A percentile compares a stretch with the other conserved stretches of the same genome.
phyloP scores from a whole-genome alignment of 225 moss, liverwort and hornwort genomes.

The Asterella californica region DNA sequence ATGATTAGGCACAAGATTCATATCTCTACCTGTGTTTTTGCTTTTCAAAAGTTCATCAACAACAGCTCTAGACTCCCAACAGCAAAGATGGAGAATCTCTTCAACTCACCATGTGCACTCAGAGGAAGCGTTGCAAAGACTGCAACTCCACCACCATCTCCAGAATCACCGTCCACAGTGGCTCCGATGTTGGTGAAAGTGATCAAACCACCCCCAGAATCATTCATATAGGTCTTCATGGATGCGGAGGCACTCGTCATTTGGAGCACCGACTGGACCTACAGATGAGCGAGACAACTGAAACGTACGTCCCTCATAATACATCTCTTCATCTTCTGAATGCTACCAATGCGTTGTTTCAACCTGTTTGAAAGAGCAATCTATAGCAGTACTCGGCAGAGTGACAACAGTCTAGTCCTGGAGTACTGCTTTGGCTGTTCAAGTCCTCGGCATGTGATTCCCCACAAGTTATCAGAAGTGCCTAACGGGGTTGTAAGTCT shows the following conservation, averaged over 20 bases:
- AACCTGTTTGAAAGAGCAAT: neutral
- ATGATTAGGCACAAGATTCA: no score
- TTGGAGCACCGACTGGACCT: slow-evolving; percentile 56
- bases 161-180: slow-evolving; percentile 58
- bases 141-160: slow-evolving; percentile 82
- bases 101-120: slow-evolving; percentile 57
- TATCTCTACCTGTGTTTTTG: no score
- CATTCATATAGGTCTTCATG: slow-evolving; percentile 71
- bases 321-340: neutral
- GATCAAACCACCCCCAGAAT: slow-evolving; percentile 59
- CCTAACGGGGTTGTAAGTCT: neutral
- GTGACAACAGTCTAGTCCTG: neutral
- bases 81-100: neutral
- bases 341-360: neutral
- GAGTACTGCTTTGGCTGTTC: neutral
- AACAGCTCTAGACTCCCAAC: neutral
- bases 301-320: neutral
- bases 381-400: neutral
- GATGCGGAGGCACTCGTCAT: slow-evolving; percentile 59
- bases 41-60: neutral
- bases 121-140: slow-evolving; percentile 74
- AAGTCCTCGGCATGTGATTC: neutral
- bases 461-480: neutral
- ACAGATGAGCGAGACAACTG: neutral
- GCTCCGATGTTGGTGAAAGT: slow-evolving; percentile 49